Conservation (phyloP, 306 rosid species). For the Gynostemma pentaphyllum region DNA sequence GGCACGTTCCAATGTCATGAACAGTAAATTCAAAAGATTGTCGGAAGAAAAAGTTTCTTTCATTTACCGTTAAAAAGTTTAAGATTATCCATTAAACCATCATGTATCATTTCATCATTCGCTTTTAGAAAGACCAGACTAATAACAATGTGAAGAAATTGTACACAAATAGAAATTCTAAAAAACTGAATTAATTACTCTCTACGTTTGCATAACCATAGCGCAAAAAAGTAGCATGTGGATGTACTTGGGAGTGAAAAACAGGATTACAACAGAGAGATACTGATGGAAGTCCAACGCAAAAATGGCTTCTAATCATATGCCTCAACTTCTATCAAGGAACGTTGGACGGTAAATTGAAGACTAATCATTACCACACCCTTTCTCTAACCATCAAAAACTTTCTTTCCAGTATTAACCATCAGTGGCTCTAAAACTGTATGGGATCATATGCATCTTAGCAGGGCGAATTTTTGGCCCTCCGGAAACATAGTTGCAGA, state of each 20-base stretch:
- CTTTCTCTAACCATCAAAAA: slow-evolving; percentile 5
- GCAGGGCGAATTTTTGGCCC: slow-evolving; percentile 4
- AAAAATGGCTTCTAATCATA: not conserved
- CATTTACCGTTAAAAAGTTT: not conserved
- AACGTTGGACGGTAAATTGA: not conserved
- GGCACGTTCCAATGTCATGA: not conserved
- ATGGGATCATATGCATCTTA: not conserved
- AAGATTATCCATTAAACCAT: not conserved
- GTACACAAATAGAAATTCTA: not conserved
- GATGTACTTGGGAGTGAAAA: not conserved
- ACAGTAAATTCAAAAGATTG: not conserved
- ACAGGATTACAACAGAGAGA: not conserved
- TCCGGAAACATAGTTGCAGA: not conserved
- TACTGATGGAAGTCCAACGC: not conserved
- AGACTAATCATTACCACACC: not conserved
- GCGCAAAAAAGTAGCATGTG: not conserved
- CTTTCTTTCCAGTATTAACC: not conserved
- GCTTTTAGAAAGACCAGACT: slow-evolving; percentile 3
- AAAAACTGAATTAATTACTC: not conserved
- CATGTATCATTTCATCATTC: not conserved
- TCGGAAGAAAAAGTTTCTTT: slow-evolving; percentile 2
- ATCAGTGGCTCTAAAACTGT: not conserved
- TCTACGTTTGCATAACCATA: not conserved
- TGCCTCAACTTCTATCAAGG: slow-evolving; percentile 6
- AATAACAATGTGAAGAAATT: not conserved